Evolutionary conservation across 768 basidiomycete species (phyloP), one percentile per base, ranked within the genome.

Genomic region (Leucogyrophana mollusca): DNA sequence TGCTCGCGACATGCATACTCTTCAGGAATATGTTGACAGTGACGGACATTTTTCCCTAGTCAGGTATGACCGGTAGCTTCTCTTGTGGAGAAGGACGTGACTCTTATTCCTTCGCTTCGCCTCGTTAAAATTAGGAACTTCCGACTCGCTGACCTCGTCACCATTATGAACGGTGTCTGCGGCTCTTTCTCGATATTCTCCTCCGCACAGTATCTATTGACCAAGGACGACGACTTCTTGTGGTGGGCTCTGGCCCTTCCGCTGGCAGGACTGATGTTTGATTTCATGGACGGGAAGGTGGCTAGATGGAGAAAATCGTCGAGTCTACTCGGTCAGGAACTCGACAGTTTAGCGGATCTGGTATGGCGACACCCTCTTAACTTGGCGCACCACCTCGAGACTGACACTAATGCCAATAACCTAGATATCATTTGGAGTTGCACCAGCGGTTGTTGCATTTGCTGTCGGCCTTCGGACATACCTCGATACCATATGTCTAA

Each of bases 101-200:
- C 41, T n/a, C n/a, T n/a, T n/a, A n/a, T n/a, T 37, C 44, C 43
- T 49, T 66, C 52, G 43, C 52, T 41, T 52, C 56, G 42, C 53
- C 49, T 44, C 32, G 33, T 36, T 34, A 33, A 43, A 46, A 50
- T 35, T 57, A 96, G 96, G 57, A 98, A 97, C 68, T 99, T 99
- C 64, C 90, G 94, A 43, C 80, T 98, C 21, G 96, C 96, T 54
- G 96, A 99, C 73, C 78, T 96, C 42, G 93, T 99, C 57, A 99
- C 96, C 27, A 93, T 99, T 54, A 94, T 94, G 87, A 99, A 99
- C 64, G 96, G 96, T 36, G 87, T 98, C 66, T 99, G 96, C 70
- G 96, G 96, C 47, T 89, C 90, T 14, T 86, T 95, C 57, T 97
- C 94, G 21, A 80, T 99, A 62, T 94, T 98, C 68, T 90, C 86